Evolutionary conservation across 257 asterid species (phyloP).

Genomic region (Capsicum rhomboideum): DNA sequence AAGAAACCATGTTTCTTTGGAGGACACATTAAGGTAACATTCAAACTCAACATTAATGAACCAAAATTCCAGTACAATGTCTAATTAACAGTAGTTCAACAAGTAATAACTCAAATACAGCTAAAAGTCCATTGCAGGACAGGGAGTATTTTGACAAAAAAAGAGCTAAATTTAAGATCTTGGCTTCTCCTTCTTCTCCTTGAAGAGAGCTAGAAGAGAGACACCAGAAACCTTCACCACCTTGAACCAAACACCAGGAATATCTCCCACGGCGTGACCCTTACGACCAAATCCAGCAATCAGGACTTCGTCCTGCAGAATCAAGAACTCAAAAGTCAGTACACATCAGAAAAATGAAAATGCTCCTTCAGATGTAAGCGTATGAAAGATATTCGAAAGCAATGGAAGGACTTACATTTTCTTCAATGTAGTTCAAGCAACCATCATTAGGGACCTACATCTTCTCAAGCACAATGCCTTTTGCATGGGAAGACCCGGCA

Average conservation of each 20-base stretch:
- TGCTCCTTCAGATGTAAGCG: neutral
- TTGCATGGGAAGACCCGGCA: constrained; percentile 77
- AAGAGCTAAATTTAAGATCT: constrained; percentile 35
- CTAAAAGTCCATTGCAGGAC: constrained; percentile 7
- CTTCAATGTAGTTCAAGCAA: constrained; percentile 75
- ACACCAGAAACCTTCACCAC: constrained; percentile 89
- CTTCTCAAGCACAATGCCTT: constrained; percentile 77
- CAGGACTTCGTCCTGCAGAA: constrained; percentile 64
- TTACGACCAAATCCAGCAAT: constrained; percentile 86
- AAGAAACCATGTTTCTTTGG: too few relatives aligned
- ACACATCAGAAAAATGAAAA: neutral
- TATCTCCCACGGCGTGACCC: constrained; percentile 86
- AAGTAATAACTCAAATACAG: constrained; percentile 6
- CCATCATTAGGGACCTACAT: constrained; percentile 77
- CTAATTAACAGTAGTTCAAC: constrained; percentile 8
- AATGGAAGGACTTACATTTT: constrained; percentile 39
- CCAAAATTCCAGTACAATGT: constrained; percentile 18
- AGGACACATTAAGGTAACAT: neutral
- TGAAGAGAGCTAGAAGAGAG: constrained; percentile 62
- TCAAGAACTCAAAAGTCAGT: neutral
- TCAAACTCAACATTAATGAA: neutral
- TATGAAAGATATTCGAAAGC: neutral
- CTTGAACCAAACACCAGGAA: constrained; percentile 79
- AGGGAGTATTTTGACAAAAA: neutral
- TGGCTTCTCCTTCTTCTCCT: constrained; percentile 70